Evolutionary conservation across 108 stramenopile species (phyloP).

Genomic region (Fragilaria radians): DNA sequence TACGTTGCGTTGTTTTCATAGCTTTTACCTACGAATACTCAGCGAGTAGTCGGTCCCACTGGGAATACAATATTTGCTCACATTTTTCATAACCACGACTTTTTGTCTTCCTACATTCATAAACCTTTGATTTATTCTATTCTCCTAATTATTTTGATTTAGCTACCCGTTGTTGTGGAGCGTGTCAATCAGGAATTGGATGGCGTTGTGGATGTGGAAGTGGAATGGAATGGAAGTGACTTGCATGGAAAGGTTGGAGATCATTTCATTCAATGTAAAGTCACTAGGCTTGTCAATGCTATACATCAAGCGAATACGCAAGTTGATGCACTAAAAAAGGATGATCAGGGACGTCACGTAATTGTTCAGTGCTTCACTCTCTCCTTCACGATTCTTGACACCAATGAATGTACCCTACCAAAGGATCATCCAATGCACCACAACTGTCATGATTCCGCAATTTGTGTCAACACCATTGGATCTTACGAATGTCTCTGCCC

Average conservation of each 20-base stretch:
- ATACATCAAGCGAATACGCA: constrained; percentile 9
- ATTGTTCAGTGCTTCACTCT: constrained; percentile 79
- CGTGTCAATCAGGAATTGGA: constrained; percentile 72
- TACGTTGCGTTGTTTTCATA: constrained; percentile 15
- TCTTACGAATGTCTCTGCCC: constrained; percentile 90
- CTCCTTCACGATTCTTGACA: constrained; percentile 82
- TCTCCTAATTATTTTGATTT: neutral
- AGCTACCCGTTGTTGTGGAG: constrained; percentile 66
- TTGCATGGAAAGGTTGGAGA: constrained; percentile 80
- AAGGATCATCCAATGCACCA: constrained; percentile 64
- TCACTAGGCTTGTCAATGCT: constrained; percentile 51
- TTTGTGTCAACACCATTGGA: constrained; percentile 86
- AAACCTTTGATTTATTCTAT: neutral
- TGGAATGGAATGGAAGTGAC: constrained; percentile 72
- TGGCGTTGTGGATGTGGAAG: constrained; percentile 81
- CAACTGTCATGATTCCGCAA: constrained; percentile 50
- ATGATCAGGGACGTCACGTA: constrained; percentile 35
- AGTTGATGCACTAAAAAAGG: constrained; percentile 8
- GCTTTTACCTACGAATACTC: too few relatives aligned
- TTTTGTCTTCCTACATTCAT: too few relatives aligned
- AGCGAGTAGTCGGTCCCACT: too few relatives aligned
- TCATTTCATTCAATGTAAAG: constrained; percentile 58
- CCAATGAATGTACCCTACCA: constrained; percentile 79
- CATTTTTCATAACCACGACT: neutral
- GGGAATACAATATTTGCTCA: too few relatives aligned